Base-by-base conservation (phyloP, 2,329 filamentous ascomycete species). In the Trichothecium roseum region DNA sequence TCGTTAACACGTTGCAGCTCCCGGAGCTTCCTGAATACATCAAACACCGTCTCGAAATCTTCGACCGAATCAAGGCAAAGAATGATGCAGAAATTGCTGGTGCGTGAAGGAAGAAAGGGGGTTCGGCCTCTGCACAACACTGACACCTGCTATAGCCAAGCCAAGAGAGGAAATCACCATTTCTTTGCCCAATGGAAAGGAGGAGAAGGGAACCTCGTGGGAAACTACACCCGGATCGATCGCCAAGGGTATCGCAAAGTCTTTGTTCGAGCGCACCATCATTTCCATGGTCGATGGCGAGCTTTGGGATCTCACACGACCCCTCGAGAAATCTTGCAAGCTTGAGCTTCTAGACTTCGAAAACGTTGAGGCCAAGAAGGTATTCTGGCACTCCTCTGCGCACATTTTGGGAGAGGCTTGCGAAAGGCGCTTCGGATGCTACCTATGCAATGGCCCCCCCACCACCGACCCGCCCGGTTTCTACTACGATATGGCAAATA, bases 321-420 rank as follows among this genome's bases (percentile, higher is more conserved):
- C 89, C 5, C 64, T 98, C 26, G 91, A 96, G 68, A 78, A 77
- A 61, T 85, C 80, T 65, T 91, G 85, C 66, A 82, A 76, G 48
- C 72, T 98, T 18, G 82, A 88, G 52, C 70, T 95, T 36, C 70
- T 96, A 43, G 79, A 83, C 44, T 98, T 96, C 49, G 79, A 86
- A 24, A 47, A 60, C 36, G 48, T 51, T 13, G 58, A 62, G 46
- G 58, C 86, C 51, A 88, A 91, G 65, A 85, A 85, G 57, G 89
- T 96, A 38, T 98, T 95, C 66, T 98, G 89, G 89, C 91, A 96
- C 62, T 94, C 86, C 15, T 89, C 82, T 50, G 91, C 91, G 30
- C 91, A 98, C 58, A 81, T 94, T 45, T 75, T 98, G n/a, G 91
- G 91, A 47, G 91, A 96, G 62, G 88, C 88, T 40, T 84, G 82